These are phyloP conservation scores for Gaultheria prostrata DNA, from an alignment of 148 eudicot genomes.

Conservation along the genomic window DNA sequence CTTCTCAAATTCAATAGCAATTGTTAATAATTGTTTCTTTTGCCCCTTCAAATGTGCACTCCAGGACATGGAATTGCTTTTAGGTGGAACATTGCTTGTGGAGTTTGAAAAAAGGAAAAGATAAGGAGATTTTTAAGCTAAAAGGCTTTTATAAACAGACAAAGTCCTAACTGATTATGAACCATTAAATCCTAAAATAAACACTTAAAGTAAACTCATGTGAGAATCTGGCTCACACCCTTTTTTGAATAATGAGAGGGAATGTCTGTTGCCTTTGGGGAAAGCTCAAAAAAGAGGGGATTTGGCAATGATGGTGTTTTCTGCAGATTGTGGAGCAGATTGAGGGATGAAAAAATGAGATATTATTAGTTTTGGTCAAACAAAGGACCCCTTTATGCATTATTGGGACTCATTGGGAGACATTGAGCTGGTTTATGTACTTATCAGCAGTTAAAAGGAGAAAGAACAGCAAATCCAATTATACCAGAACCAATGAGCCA, in stretches of 20 bases:
- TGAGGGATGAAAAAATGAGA: conserved; percentile 11
- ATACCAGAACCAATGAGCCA: background rate
- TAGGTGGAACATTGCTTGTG: background rate
- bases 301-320: conserved; percentile 30
- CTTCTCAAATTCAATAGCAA: conserved; percentile 3
- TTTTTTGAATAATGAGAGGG: conserved; percentile 36
- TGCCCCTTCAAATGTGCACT: conserved; percentile 1
- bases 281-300: conserved; percentile 28
- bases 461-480: background rate
- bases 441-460: conserved; percentile 3
- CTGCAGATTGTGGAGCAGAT: conserved; percentile 21
- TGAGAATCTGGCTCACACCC: conserved; percentile 19
- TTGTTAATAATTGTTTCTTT: background rate
- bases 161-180: conserved; percentile 25
- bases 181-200: conserved; percentile 24
- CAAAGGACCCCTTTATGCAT: conserved; percentile 25
- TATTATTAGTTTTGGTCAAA: conserved; percentile 28
- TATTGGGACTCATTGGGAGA: conserved; percentile 22
- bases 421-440: conserved; percentile 6
- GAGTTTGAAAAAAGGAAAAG: conserved; percentile 9
- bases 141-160: conserved; percentile 4
- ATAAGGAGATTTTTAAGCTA: background rate
- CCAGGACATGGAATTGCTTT: conserved; percentile 25
- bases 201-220: conserved; percentile 13
- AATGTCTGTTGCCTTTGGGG: conserved; percentile 33